Percentiles rank a stretch among this genome's conserved stretches.
Evolutionary conservation across 108 stramenopile species (phyloP).

Genomic region (Stephanodiscus minutulus): DNA sequence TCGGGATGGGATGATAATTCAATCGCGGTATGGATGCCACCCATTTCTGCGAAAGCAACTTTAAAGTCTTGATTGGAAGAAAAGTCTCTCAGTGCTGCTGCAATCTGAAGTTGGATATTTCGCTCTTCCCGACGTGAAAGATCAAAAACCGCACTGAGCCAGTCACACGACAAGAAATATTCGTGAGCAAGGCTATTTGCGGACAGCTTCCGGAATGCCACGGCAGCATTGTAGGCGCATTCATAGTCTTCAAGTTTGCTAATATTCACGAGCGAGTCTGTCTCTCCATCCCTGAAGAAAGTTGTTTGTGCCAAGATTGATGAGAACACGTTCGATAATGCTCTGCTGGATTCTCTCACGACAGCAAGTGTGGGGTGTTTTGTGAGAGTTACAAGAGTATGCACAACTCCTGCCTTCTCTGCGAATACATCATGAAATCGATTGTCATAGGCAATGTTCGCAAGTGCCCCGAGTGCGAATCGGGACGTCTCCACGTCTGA

Average conservation of each 20-base stretch:
- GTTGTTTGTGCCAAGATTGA: constrained; percentile 37
- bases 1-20: constrained; percentile 53
- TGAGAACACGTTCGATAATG: constrained; percentile 58
- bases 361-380: constrained; percentile 56
- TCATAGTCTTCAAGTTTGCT: constrained; percentile 62
- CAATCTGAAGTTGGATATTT: constrained; percentile 63
- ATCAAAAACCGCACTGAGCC: constrained; percentile 55
- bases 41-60: constrained; percentile 63
- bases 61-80: constrained; percentile 71
- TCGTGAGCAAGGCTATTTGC: constrained; percentile 62
- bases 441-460: constrained; percentile 71
- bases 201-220: constrained; percentile 73
- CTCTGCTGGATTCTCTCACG: constrained; percentile 68
- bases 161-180: constrained; percentile 59
- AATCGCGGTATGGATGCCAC: constrained; percentile 54
- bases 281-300: constrained; percentile 64
- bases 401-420: constrained; percentile 55
- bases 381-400: constrained; percentile 59
- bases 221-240: constrained; percentile 64
- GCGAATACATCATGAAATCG: constrained; percentile 47
- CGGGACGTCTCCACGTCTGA: constrained; percentile 71
- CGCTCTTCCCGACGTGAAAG: constrained; percentile 42
- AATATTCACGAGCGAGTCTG: constrained; percentile 56
- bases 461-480: constrained; percentile 70
- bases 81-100: constrained; percentile 76